Evolutionary conservation across 1,139 yeast species (phyloP).

Genomic region (Groenewaldozyma auringiensis): DNA sequence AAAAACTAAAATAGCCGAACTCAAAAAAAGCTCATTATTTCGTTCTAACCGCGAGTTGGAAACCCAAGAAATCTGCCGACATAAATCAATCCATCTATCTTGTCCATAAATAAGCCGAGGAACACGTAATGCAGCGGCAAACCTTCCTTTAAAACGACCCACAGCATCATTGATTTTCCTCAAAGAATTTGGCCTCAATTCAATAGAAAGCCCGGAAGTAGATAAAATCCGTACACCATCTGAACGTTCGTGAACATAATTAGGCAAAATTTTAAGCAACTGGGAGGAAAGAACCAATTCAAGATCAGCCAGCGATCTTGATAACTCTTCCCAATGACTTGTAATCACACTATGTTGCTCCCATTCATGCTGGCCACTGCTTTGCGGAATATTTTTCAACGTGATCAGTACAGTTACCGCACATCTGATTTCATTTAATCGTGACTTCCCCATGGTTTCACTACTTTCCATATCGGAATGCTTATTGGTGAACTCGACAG

Average conservation of each 20-base stretch:
- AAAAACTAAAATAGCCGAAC: constrained; percentile 18
- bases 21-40: constrained; percentile 14
- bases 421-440: not conserved
- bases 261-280: constrained; percentile 14
- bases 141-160: constrained; percentile 19
- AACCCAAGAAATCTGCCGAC: constrained; percentile 18
- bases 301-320: constrained; percentile 21
- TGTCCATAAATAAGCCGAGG: constrained; percentile 28
- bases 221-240: not conserved
- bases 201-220: not conserved
- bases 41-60: constrained; percentile 11
- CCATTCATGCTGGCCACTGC: not conserved
- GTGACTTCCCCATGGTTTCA: not conserved
- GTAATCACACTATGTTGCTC: constrained; percentile 12
- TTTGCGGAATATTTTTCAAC: not conserved
- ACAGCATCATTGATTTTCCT: constrained; percentile 16
- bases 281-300: constrained; percentile 14
- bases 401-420: not conserved
- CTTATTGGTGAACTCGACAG: not conserved
- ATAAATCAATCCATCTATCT: constrained; percentile 22
- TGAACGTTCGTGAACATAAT: constrained; percentile 10
- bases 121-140: constrained; percentile 19
- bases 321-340: constrained; percentile 25
- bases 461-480: not conserved
- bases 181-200: constrained; percentile 8